Conservation (phyloP, 345 rosid species). For the Camelina neglecta region DNA sequence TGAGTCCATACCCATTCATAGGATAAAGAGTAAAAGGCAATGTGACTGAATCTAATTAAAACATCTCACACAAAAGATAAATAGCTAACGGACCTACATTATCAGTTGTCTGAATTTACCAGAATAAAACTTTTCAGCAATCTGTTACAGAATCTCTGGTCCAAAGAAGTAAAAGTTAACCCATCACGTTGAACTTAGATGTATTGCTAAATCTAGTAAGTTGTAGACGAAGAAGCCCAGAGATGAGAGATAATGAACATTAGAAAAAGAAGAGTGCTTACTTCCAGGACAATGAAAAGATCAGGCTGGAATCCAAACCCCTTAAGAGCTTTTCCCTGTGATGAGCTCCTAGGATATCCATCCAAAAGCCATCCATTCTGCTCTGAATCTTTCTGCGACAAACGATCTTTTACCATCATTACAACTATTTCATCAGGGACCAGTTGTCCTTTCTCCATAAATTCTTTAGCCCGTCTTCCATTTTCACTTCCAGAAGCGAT, state of each 20-base stretch:
- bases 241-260: conserved; percentile 1
- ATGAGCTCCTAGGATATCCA: conserved; percentile 93
- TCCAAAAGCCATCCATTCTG: conserved; percentile 95
- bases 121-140: neutral
- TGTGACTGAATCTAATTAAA: neutral
- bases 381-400: conserved; percentile 70
- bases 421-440: conserved; percentile 84
- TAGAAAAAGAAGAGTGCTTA: conserved; percentile 39
- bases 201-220: neutral
- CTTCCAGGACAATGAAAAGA: conserved; percentile 84
- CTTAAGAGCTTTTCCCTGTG: conserved; percentile 85
- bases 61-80: neutral
- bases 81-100: neutral
- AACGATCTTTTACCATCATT: conserved; percentile 88
- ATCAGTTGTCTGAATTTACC: neutral
- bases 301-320: conserved; percentile 74
- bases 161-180: neutral
- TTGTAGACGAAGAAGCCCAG: neutral
- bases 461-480: conserved; percentile 78
- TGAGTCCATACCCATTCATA: neutral
- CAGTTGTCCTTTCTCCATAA: conserved; percentile 84
- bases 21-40: conserved; percentile 12
- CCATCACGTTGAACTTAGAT: neutral
- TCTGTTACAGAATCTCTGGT: conserved; percentile 1
- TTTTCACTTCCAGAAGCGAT: conserved; percentile 83